A percentile compares a stretch with the other conserved stretches of the same genome.
These are phyloP conservation scores for Malus asiatica DNA, from an alignment of 306 rosid species.

Conservation along the genomic window DNA sequence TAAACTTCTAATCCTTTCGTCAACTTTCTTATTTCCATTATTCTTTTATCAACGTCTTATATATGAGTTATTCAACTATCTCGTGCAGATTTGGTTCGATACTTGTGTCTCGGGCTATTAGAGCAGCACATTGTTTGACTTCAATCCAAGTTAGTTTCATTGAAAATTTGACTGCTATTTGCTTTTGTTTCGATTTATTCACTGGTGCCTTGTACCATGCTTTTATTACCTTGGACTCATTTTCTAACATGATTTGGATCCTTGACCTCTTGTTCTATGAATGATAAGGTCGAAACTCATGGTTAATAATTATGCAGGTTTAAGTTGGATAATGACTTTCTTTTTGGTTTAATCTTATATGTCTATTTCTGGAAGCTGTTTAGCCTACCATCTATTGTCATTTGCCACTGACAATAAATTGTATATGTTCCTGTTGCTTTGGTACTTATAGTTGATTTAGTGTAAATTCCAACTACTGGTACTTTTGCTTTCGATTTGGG, in stretches of 20 bases:
- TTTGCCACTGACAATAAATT: background rate
- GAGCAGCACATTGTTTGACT: slow-evolving; percentile 83
- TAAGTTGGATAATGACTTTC: background rate
- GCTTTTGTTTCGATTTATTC: background rate
- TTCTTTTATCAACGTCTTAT: background rate
- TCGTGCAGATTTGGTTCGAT: slow-evolving; percentile 50
- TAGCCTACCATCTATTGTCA: background rate
- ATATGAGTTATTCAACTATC: background rate
- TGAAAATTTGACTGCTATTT: background rate
- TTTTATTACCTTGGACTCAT: background rate
- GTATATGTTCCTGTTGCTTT: background rate
- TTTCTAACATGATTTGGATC: background rate
- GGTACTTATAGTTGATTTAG: background rate
- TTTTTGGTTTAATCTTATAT: background rate
- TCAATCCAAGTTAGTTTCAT: slow-evolving; percentile 59
- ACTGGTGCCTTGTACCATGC: background rate
- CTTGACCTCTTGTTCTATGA: background rate
- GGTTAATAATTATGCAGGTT: background rate
- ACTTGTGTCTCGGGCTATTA: slow-evolving; percentile 55
- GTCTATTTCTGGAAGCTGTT: background rate
- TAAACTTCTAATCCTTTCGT: slow-evolving; percentile 24
- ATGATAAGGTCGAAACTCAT: background rate
- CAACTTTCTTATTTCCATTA: background rate
- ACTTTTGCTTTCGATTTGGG: background rate
- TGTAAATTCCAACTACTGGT: background rate